Evolutionary conservation across 192 early-diverging fungal genomes (phyloP).

Genomic region (Coemansia sp.): DNA sequence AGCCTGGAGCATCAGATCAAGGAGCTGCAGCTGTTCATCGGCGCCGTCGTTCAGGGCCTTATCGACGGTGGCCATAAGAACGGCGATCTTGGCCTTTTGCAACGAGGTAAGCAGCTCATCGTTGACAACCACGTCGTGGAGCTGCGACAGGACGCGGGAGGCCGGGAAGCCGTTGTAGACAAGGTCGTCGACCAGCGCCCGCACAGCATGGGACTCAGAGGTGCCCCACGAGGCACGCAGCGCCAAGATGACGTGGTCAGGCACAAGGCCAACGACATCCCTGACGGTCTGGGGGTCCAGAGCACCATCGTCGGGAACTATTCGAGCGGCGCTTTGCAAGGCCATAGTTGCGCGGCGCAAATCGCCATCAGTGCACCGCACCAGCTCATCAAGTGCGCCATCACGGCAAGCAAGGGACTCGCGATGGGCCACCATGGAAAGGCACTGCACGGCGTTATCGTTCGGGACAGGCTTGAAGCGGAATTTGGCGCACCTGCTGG

Average conservation of each 20-base stretch:
- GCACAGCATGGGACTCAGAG: conserved; percentile 53
- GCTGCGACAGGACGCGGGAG: conserved; percentile 71
- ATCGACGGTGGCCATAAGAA: conserved; percentile 71
- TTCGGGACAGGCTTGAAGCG: conserved; percentile 83
- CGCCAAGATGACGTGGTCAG: conserved; percentile 61
- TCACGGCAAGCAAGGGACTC: conserved; percentile 63
- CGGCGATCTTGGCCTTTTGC: conserved; percentile 75
- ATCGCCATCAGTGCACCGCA: conserved; percentile 84
- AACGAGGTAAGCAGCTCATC: conserved; percentile 63
- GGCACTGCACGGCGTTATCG: conserved; percentile 60
- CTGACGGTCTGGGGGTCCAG: conserved; percentile 56
- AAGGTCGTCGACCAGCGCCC: conserved; percentile 60
- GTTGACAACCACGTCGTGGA: conserved; percentile 67
- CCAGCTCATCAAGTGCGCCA: conserved; percentile 63
- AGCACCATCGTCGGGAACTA: conserved; percentile 60
- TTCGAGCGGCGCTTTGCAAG: conserved; percentile 79
- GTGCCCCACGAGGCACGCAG: conserved; percentile 63
- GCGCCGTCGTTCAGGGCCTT: conserved; percentile 80
- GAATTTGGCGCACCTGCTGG: conserved; percentile 94
- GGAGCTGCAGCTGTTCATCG: conserved; percentile 87
- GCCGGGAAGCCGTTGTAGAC: conserved; percentile 77
- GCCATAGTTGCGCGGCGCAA: conserved; percentile 90
- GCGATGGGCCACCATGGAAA: conserved; percentile 65
- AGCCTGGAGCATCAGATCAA: conserved; percentile 66
- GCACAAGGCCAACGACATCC: conserved; percentile 81